phyloP scores from a whole-genome alignment of 2,329 filamentous ascomycete species.

The Epichloe bromicola region DNA sequence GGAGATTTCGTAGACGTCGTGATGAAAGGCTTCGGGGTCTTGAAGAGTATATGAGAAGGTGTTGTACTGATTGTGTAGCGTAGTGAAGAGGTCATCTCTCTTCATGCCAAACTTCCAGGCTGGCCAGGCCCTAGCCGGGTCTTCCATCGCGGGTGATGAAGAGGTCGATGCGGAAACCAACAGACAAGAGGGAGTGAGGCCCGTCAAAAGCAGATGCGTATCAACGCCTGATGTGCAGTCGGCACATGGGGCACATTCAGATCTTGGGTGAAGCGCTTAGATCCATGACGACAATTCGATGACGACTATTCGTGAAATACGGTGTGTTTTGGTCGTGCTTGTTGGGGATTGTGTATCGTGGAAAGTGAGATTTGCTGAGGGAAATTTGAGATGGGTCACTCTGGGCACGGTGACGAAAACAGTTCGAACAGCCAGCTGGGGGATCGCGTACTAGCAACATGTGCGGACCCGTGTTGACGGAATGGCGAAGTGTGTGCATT shows the following conservation, averaged over 20 bases:
- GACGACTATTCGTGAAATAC: slow-evolving; percentile 1
- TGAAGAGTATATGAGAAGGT: slow-evolving; percentile 42
- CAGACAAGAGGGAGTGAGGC: background rate
- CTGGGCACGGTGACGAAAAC: slow-evolving; percentile 8
- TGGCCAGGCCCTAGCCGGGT: slow-evolving; percentile 40
- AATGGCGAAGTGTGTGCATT: background rate
- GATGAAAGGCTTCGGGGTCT: slow-evolving; percentile 47
- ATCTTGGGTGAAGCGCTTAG: slow-evolving; percentile 4
- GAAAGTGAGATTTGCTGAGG: slow-evolving; percentile 1
- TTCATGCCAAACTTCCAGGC: slow-evolving; percentile 52
- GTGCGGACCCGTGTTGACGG: background rate
- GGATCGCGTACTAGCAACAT: slow-evolving; percentile 10
- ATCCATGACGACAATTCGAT: slow-evolving; percentile 10
- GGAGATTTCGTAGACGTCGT: slow-evolving; percentile 47
- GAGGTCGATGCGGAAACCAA: background rate
- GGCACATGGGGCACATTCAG: slow-evolving; percentile 6
- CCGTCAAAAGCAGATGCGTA: slow-evolving; percentile 1
- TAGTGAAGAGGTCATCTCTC: slow-evolving; percentile 43
- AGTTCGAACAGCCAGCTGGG: slow-evolving; percentile 4
- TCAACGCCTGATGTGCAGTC: slow-evolving; percentile 2
- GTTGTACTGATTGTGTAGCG: slow-evolving; percentile 47
- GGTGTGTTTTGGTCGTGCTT: slow-evolving; percentile 2
- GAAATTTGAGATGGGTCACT: slow-evolving; percentile 2
- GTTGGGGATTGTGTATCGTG: slow-evolving; percentile 9
- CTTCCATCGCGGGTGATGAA: slow-evolving; percentile 34